phyloP scores from a whole-genome alignment of 2,329 filamentous ascomycete species.

The Alternaria sp. region DNA sequence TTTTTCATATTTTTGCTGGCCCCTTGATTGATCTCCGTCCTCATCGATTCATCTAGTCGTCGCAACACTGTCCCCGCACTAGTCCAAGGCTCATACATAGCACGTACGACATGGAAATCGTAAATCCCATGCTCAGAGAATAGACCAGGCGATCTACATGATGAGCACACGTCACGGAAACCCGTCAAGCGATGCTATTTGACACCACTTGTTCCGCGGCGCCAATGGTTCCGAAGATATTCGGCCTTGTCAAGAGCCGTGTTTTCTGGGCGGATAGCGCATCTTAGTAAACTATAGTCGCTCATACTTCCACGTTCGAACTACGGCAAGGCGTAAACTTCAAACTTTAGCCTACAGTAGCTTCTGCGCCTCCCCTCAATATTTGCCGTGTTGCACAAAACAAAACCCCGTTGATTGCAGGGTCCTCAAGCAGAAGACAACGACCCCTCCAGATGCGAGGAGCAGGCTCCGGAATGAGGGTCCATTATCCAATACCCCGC shows the following conservation, averaged over 20 bases:
- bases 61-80: neutral
- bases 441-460: constrained; percentile 3
- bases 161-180: neutral
- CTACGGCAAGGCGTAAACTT: constrained; percentile 9
- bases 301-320: constrained; percentile 16
- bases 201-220: constrained; percentile 3
- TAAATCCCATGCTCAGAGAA: neutral
- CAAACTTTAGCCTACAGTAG: neutral
- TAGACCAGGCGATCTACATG: neutral
- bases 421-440: constrained; percentile 2
- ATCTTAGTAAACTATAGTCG: constrained; percentile 3
- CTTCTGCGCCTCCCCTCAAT: constrained; percentile 9
- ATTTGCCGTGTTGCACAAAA: constrained; percentile 9
- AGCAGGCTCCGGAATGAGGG: constrained; percentile 8
- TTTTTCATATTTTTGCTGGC: neutral
- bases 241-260: constrained; percentile 8
- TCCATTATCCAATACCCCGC: constrained; percentile 1
- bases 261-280: neutral
- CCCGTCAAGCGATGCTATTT: constrained; percentile 2
- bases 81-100: neutral
- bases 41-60: neutral
- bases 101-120: constrained; percentile 1
- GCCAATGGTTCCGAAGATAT: constrained; percentile 11
- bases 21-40: constrained; percentile 1
- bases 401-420: neutral